Evolutionary conservation across 495 filamentous ascomycete genomes (phyloP).

Genomic region (Xylaria telfairii): DNA sequence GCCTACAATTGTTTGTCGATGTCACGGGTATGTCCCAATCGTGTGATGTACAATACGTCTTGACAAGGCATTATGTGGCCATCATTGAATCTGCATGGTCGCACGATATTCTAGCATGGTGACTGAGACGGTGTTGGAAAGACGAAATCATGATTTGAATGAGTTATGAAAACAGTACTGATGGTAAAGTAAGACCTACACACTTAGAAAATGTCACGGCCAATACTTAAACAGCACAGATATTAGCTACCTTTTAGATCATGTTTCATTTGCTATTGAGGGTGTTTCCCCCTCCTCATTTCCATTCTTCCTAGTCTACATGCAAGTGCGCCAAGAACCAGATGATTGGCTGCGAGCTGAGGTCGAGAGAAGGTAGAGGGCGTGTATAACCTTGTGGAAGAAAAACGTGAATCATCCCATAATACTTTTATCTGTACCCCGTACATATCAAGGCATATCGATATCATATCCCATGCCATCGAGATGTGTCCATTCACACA

Average conservation of each 20-base stretch:
- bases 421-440: conserved; percentile 42
- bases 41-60: no score
- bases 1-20: no score
- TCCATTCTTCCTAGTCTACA: conserved; percentile 53
- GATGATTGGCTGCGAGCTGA: conserved; percentile 37
- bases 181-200: background rate
- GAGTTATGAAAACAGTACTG: background rate
- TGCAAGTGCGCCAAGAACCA: conserved; percentile 50
- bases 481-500: conserved; percentile 38
- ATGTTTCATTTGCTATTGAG: conserved; percentile 31
- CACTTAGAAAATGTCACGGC: background rate
- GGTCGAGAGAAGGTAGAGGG: conserved; percentile 35
- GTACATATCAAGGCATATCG: conserved; percentile 31
- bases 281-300: conserved; percentile 32
- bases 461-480: conserved; percentile 38
- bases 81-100: no score
- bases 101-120: no score
- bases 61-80: no score
- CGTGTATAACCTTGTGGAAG: conserved; percentile 40
- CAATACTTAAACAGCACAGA: background rate
- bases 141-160: background rate
- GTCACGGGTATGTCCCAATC: no score
- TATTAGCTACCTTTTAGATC: conserved; percentile 13
- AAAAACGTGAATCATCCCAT: conserved; percentile 45
- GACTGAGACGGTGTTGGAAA: no score